Evolutionary conservation across 148 eudicot genomes (phyloP).

Genomic region (Camellia sinensis): DNA sequence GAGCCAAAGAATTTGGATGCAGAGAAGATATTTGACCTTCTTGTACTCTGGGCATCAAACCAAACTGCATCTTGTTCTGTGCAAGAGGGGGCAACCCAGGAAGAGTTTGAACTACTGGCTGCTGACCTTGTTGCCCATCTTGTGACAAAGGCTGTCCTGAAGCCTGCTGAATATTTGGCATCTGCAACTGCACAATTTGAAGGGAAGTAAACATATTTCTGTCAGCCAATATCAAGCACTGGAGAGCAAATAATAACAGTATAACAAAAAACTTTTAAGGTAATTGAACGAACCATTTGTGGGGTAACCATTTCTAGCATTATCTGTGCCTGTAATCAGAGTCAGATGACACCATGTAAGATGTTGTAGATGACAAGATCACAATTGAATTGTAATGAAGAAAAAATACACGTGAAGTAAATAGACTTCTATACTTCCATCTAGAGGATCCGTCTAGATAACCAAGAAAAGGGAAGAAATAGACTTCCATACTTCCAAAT

Average conservation of each 20-base stretch:
- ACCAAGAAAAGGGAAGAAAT: neutral
- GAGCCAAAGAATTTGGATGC: slow-evolving; percentile 37
- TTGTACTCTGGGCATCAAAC: slow-evolving; percentile 28
- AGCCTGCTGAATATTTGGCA: slow-evolving; percentile 69
- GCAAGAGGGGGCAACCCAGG: slow-evolving; percentile 63
- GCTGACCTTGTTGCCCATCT: slow-evolving; percentile 12
- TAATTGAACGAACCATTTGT: slow-evolving; percentile 56
- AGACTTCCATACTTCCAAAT: neutral
- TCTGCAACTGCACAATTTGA: slow-evolving; percentile 63
- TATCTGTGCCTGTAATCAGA: slow-evolving; percentile 68
- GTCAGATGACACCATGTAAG: slow-evolving; percentile 13
- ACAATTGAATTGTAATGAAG: neutral
- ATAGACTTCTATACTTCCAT: neutral
- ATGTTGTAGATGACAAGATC: neutral
- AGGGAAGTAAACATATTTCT: slow-evolving; percentile 8
- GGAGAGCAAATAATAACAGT: neutral
- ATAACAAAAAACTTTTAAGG: slow-evolving; percentile 3
- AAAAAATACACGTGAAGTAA: neutral
- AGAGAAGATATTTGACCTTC: slow-evolving; percentile 41
- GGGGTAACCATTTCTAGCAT: slow-evolving; percentile 83
- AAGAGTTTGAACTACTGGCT: slow-evolving; percentile 28
- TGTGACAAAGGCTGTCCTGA: slow-evolving; percentile 48
- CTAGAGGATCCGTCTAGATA: neutral
- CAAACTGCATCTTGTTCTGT: slow-evolving; percentile 34
- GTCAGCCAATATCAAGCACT: neutral